phyloP scores from a whole-genome alignment of 2,329 filamentous ascomycete genomes.

The Fusarium heterosporum region DNA sequence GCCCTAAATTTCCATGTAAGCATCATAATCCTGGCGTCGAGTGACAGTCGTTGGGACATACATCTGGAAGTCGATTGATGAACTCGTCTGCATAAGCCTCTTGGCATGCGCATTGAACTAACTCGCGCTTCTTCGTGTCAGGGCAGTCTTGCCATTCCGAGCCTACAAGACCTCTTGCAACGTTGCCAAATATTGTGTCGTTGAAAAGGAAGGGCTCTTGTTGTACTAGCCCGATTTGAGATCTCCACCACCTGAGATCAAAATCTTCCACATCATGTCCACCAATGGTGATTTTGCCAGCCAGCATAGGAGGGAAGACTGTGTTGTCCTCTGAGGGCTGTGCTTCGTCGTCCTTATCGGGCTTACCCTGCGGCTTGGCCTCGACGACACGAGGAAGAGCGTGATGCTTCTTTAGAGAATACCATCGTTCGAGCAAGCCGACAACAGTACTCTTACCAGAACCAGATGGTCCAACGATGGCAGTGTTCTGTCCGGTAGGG shows the following conservation, averaged over 20 bases:
- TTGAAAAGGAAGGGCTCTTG: conserved; percentile 69
- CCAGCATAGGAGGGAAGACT: neutral
- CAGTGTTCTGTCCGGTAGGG: conserved; percentile 70
- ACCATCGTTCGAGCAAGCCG: conserved; percentile 75
- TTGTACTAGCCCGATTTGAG: conserved; percentile 57
- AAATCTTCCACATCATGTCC: conserved; percentile 28
- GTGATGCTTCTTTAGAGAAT: conserved; percentile 51
- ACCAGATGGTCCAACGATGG: conserved; percentile 76
- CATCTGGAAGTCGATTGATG: conserved; percentile 60
- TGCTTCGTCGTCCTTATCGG: rapidly evolving
- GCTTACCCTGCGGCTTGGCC: neutral
- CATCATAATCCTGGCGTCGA: rapidly evolving
- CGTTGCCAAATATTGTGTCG: conserved; percentile 60
- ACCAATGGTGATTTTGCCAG: conserved; percentile 10
- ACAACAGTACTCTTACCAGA: conserved; percentile 78
- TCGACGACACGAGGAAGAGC: conserved; percentile 24
- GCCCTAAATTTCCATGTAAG: conserved; percentile 47
- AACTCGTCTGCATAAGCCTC: conserved; percentile 67
- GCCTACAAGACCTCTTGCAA: conserved; percentile 58
- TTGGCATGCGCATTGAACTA: conserved; percentile 61
- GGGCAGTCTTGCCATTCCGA: conserved; percentile 53
- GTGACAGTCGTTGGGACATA: conserved; percentile 36
- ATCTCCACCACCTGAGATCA: conserved; percentile 40
- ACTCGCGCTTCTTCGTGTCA: conserved; percentile 54
- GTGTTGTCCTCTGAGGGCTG: neutral